Evolutionary conservation across 768 basidiomycete genomes (phyloP).

Genomic region (Tylopilus sp.): DNA sequence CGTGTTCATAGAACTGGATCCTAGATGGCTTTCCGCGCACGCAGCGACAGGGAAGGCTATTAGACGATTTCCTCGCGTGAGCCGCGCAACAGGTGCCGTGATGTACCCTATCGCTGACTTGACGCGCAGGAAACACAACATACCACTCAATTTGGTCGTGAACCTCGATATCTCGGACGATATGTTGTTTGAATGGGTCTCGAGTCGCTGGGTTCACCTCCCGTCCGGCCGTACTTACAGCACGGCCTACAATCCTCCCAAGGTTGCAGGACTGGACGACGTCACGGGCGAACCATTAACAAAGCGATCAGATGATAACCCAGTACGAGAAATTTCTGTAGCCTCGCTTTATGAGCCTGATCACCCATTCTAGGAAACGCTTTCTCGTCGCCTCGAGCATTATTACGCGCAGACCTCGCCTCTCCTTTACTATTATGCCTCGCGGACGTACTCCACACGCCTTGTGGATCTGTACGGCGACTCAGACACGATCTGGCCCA

Average conservation of each 20-base stretch:
- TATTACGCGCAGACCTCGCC: constrained; percentile 83
- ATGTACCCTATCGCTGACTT: background rate
- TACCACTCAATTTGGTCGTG: constrained; percentile 72
- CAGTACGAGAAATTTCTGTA: constrained; percentile 45
- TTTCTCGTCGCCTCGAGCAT: constrained; percentile 66
- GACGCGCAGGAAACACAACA: constrained; percentile 49
- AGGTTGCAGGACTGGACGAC: constrained; percentile 75
- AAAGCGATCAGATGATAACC: constrained; percentile 84
- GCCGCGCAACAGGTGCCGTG: constrained; percentile 14
- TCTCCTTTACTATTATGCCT: constrained; percentile 66
- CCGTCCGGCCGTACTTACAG: constrained; percentile 88
- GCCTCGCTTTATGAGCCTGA: constrained; percentile 3
- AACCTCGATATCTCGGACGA: constrained; percentile 83
- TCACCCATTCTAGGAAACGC: constrained; percentile 55
- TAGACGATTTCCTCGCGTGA: constrained; percentile 71
- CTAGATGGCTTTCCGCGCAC: constrained; percentile 91
- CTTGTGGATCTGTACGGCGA: constrained; percentile 59
- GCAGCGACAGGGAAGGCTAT: constrained; percentile 68
- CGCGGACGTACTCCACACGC: constrained; percentile 40
- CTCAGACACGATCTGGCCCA: constrained; percentile 81
- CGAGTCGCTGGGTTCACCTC: constrained; percentile 82
- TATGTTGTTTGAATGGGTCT: constrained; percentile 76
- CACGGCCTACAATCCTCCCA: constrained; percentile 79
- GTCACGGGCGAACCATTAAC: constrained; percentile 78
- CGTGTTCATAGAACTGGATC: constrained; percentile 69